A percentile compares a stretch with the other conserved stretches of the same genome.
Conservation (phyloP, 2,329 filamentous ascomycete genomes). For the Monosporascus sp. region DNA sequence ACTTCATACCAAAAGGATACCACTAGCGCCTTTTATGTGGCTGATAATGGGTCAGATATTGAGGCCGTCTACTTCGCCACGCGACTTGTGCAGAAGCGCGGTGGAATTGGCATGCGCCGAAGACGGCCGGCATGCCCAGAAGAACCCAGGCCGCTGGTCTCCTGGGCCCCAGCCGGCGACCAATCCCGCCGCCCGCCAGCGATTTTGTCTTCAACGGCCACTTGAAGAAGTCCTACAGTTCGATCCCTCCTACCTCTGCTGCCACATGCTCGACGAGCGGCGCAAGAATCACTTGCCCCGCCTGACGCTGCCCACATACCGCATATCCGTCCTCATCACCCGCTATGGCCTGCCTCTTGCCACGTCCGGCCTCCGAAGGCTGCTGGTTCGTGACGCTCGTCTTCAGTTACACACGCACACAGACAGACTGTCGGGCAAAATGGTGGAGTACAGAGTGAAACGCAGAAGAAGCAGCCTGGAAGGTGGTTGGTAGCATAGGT, state of each 20-base stretch:
- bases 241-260: neutral
- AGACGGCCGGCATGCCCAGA: neutral
- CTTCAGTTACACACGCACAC: too few relatives aligned
- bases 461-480: too few relatives aligned
- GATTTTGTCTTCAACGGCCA: neutral
- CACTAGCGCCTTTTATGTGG: neutral
- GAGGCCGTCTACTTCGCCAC: neutral
- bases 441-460: too few relatives aligned
- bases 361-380: too few relatives aligned
- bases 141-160: neutral
- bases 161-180: neutral
- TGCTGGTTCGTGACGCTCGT: too few relatives aligned
- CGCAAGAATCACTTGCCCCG: neutral
- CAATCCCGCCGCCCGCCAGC: neutral
- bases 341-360: too few relatives aligned
- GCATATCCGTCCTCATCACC: neutral
- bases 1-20: neutral
- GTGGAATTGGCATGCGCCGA: neutral
- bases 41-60: neutral
- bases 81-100: neutral
- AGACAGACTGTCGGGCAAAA: too few relatives aligned
- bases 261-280: neutral
- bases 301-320: too few relatives aligned
- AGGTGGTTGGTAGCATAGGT: too few relatives aligned
- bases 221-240: neutral